Base-by-base conservation (phyloP, 768 basidiomycete genomes). In the Macrolepiota fuliginosa region DNA sequence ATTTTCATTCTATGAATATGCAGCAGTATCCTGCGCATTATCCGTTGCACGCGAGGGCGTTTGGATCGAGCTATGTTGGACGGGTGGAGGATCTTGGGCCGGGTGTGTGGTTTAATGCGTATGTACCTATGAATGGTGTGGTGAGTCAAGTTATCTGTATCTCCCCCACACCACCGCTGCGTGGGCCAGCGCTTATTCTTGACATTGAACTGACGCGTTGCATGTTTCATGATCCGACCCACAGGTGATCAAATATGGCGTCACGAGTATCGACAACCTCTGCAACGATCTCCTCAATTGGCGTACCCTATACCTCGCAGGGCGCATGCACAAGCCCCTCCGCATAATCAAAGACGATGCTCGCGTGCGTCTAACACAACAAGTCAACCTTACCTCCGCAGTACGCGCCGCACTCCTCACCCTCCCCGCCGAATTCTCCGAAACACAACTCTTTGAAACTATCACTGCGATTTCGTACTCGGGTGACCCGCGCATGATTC, bases 1-100 rank as follows among this genome's bases (percentile, higher is more conserved):
- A 97, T 69, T 99, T 96, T 80, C 97, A 98, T 73, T 91, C 88
- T 29, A 92, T 95, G 73, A 99, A 99, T 73, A 89, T 98, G 86
- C 83, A 89, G 54, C 94, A 96, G 73, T 83, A 90, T 69, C 94
- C 96, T 0, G 80, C 84, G 7, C 97, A 99, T 75, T 99, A 99
- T 71, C 90, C 96, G 0, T 70, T 95, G 13, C 88, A 91, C 67
- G 88, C 94, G n/a, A 83, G 95, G n/a, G 66, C 85, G 45, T 74
- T 97, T 9, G 97, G 97, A 1, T 89, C 88, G 9, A 83, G 82
- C 32, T 92, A 93, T 71, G 88, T 98, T n/a, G 82, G 89, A 17
- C 82, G 78, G 56, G 75, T 96, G 54, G 88, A 97, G 75, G 87
- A 83, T 22, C 58, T 91, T 2, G 80, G 79, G 3, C 96, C 97